A percentile compares a stretch with the other conserved stretches of the same genome.
These are phyloP conservation scores for Tubosaeta brunneosetosa DNA, from an alignment of 768 basidiomycete genomes.

Conservation along the genomic window DNA sequence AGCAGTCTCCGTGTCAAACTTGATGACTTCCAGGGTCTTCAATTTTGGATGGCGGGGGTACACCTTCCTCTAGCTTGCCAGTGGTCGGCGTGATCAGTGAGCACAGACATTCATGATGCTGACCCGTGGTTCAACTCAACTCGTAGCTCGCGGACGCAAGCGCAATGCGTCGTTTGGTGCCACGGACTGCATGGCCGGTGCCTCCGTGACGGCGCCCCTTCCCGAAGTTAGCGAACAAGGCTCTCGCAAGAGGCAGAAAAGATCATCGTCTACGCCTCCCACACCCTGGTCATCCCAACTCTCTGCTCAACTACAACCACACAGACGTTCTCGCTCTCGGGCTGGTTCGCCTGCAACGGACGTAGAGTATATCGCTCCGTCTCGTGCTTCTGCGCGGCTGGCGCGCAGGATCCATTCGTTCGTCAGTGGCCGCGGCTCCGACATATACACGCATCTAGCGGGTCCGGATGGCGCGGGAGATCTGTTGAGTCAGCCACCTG, in stretches of 20 bases:
- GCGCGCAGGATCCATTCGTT: constrained; percentile 17
- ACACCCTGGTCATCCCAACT: constrained; percentile 8
- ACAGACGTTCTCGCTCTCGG: constrained; percentile 15
- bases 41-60: constrained; percentile 4
- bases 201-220: background rate
- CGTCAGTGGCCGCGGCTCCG: constrained; percentile 12
- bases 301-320: constrained; percentile 4
- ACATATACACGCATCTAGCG: constrained; percentile 29
- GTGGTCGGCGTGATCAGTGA: constrained; percentile 11
- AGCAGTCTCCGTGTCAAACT: background rate
- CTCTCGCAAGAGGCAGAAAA: constrained; percentile 20
- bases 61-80: constrained; percentile 5
- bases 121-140: constrained; percentile 1
- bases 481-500: constrained; percentile 7
- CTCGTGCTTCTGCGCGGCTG: constrained; percentile 20
- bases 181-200: background rate
- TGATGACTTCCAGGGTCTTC: constrained; percentile 9
- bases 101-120: background rate
- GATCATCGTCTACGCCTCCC: constrained; percentile 19
- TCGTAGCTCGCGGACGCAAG: constrained; percentile 18
- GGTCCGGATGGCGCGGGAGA: constrained; percentile 11
- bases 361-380: background rate
- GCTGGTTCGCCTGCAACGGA: constrained; percentile 12
- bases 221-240: constrained; percentile 2
- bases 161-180: constrained; percentile 5